Conservation (phyloP, 768 basidiomycete species). For the Tubosaeta sp. region DNA sequence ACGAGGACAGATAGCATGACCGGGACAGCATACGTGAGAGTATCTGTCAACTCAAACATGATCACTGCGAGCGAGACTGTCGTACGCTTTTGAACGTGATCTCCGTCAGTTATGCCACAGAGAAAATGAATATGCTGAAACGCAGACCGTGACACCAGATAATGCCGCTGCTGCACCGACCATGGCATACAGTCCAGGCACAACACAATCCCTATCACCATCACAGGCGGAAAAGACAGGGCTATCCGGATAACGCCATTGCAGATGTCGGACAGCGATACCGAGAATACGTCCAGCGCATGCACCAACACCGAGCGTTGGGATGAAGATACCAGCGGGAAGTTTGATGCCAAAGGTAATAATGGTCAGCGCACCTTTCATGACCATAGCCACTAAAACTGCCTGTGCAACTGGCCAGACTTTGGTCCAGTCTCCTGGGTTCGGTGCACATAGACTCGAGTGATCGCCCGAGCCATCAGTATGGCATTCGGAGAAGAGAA, state of each 20-base stretch:
- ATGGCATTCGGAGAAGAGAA: constrained; percentile 84
- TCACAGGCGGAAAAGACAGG: constrained; percentile 63
- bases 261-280: constrained; percentile 72
- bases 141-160: constrained; percentile 84
- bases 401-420: constrained; percentile 60
- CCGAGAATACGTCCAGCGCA: constrained; percentile 89
- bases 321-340: constrained; percentile 95
- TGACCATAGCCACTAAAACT: constrained; percentile 72
- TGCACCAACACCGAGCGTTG: constrained; percentile 90
- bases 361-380: constrained; percentile 77
- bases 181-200: constrained; percentile 94
- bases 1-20: constrained; percentile 87
- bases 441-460: constrained; percentile 65
- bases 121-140: neutral
- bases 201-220: constrained; percentile 66
- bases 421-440: constrained; percentile 51
- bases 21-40: constrained; percentile 86
- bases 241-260: constrained; percentile 55
- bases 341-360: constrained; percentile 92
- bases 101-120: constrained; percentile 5
- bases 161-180: constrained; percentile 92
- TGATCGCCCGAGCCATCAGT: constrained; percentile 50
- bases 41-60: constrained; percentile 92
- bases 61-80: constrained; percentile 95
- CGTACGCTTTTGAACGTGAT: constrained; percentile 50